Conservation (phyloP, 2,329 filamentous ascomycete species). For the Blastomyces percursus region DNA sequence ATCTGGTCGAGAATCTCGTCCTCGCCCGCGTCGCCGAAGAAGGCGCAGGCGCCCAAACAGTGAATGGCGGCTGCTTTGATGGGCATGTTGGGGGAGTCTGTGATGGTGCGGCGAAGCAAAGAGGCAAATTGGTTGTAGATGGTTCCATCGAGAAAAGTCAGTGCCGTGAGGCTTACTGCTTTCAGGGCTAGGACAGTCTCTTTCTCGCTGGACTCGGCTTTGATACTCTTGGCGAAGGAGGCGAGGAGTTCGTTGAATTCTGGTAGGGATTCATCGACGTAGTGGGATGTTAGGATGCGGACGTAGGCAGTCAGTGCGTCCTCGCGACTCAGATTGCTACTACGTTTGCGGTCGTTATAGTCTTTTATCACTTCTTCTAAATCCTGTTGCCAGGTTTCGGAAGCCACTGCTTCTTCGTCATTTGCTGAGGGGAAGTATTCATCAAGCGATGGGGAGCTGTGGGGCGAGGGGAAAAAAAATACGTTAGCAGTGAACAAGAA, state of each 20-base stretch:
- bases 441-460: slow-evolving; percentile 55
- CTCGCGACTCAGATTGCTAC: slow-evolving; percentile 60
- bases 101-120: slow-evolving; percentile 51
- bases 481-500: slow-evolving; percentile 1
- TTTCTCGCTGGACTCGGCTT: slow-evolving; percentile 54
- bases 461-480: not conserved
- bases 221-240: slow-evolving; percentile 59
- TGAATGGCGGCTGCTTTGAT: slow-evolving; percentile 64
- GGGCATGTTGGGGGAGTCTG: slow-evolving; percentile 53
- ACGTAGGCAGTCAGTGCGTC: slow-evolving; percentile 51
- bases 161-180: slow-evolving; percentile 58
- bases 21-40: slow-evolving; percentile 63
- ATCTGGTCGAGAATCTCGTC: slow-evolving; percentile 61
- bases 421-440: slow-evolving; percentile 44
- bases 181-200: slow-evolving; percentile 62
- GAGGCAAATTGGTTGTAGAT: slow-evolving; percentile 53
- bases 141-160: slow-evolving; percentile 54
- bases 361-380: slow-evolving; percentile 58
- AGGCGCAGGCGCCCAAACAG: slow-evolving; percentile 58
- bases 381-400: slow-evolving; percentile 50
- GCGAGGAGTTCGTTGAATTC: slow-evolving; percentile 50
- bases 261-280: slow-evolving; percentile 52
- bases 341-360: slow-evolving; percentile 67
- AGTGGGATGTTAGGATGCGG: slow-evolving; percentile 57
- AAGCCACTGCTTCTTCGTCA: slow-evolving; percentile 41